A percentile compares a stretch with the other conserved stretches of the same genome.
These are phyloP conservation scores for Auxenochlorella pyrenoidosa DNA, from an alignment of 139 green algal genomes.

Conservation along the genomic window DNA sequence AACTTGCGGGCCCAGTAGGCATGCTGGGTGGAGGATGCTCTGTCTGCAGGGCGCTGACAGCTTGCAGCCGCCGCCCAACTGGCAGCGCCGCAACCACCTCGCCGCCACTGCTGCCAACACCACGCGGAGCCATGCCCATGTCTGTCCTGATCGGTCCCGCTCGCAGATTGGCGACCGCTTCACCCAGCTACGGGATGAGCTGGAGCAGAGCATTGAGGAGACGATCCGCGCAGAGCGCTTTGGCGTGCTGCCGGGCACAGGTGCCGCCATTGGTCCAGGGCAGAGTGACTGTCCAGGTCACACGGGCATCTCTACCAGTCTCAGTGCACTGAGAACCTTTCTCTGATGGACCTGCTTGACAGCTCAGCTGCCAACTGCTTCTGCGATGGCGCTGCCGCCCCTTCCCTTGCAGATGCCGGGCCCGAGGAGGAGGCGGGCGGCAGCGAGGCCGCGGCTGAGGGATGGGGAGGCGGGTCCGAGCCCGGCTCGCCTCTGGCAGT, in stretches of 20 bases:
- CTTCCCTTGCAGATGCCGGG: neutral
- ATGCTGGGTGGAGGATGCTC: neutral
- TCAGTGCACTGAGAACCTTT: too few species aligned
- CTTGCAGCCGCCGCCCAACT: neutral
- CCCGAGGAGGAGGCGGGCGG: neutral
- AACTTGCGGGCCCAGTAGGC: neutral
- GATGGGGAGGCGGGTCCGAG: conserved; percentile 4
- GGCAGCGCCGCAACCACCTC: neutral
- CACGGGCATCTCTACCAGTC: too few species aligned
- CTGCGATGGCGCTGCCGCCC: too few species aligned
- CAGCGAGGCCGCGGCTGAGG: neutral
- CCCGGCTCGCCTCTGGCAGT: neutral
- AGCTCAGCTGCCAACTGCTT: too few species aligned
- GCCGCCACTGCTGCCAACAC: neutral
- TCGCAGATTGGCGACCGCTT: conserved; percentile 29
- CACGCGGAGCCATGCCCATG: neutral
- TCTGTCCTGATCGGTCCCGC: neutral
- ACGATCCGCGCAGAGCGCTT: conserved; percentile 25
- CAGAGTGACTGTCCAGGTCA: too few species aligned
- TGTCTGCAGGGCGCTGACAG: neutral
- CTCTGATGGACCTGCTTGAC: too few species aligned
- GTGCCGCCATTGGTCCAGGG: too few species aligned
- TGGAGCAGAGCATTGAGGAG: conserved; percentile 32
- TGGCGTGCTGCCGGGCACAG: neutral
- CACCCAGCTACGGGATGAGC: conserved; percentile 9